Base-by-base conservation (phyloP, 305 asterid genomes). In the Solanum hybrid region DNA sequence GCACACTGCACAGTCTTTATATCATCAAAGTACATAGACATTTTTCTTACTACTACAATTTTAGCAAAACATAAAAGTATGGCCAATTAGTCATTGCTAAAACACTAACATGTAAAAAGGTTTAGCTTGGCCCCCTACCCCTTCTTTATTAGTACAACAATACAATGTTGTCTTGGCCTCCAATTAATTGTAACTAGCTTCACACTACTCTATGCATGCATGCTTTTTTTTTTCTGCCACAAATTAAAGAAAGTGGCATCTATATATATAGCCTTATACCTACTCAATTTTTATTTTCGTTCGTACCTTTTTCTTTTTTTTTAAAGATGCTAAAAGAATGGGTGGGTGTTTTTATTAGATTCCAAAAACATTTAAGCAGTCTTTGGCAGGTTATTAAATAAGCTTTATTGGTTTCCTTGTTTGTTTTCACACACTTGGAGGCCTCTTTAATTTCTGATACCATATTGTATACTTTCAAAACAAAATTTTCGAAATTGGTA, bases 11-110 rank as follows among this genome's bases (percentile, higher is more conserved):
- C 31, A 38, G 87, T 87, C 91, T 88, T 84, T 85, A 87, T 87
- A 90, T 89, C 60, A 88, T 35, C 89, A 34, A 86, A 90, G 88
- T 88, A 88, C 89, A 88, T 88, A 76, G 85, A 10, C 90, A 26
- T 27, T 89, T 84, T 76, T 84, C 73, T 80, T 71, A 56, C 77
- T 11, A 38, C 72, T 11, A 38, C 80, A 72, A 34, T 75, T 15
- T 40, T 84, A 86, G 56, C 87, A 89, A 82, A 86, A 86, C 89
- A 88, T 86, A 66, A 88, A 89, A 90, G 92, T 64, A 90, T 92
- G 92, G 92, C 88, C 90, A 80, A 42, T 78, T 87, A 40, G 40
- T 73, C 32, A 36, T 69, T 87, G 42, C 69, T 5, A 38, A 42
- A 35, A 42, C 51, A 38, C 36, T 56, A 72, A 76, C 51, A 42